Conservation (phyloP, 1,139 yeast genomes). For the Protomyces gravidus region DNA sequence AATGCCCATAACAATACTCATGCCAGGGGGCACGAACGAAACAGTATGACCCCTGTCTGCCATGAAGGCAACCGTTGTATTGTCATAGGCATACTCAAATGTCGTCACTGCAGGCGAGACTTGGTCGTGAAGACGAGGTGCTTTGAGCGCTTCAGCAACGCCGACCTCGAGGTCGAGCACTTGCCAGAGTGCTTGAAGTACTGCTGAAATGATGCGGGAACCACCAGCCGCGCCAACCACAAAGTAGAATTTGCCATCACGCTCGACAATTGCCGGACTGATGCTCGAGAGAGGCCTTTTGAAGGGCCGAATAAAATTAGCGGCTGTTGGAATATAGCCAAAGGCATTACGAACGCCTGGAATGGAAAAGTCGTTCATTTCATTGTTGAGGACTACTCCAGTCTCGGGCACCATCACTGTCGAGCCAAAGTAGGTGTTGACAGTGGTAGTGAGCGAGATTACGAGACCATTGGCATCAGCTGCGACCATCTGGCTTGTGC, state of each 20-base stretch:
- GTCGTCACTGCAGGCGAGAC: slow-evolving; percentile 65
- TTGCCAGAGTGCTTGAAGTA: slow-evolving; percentile 73
- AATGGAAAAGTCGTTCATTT: slow-evolving; percentile 93
- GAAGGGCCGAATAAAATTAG: slow-evolving; percentile 67
- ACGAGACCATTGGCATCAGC: slow-evolving; percentile 51
- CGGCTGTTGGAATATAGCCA: slow-evolving; percentile 71
- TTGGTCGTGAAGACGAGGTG: slow-evolving; percentile 85
- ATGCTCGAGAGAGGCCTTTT: slow-evolving; percentile 83
- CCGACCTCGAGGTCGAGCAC: slow-evolving; percentile 54
- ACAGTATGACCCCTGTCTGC: slow-evolving; percentile 20
- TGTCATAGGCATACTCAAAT: slow-evolving; percentile 52
- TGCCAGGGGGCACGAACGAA: slow-evolving; percentile 10
- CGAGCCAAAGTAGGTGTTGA: slow-evolving; percentile 81
- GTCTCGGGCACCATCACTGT: slow-evolving; percentile 73
- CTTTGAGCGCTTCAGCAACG: slow-evolving; percentile 63
- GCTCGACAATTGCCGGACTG: slow-evolving; percentile 76
- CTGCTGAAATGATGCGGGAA: slow-evolving; percentile 77
- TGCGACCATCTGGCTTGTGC: slow-evolving; percentile 29
- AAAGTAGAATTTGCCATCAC: slow-evolving; percentile 59
- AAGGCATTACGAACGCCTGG: slow-evolving; percentile 69
- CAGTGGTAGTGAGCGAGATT: slow-evolving; percentile 81
- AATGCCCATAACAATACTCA: slow-evolving; percentile 22
- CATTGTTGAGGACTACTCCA: slow-evolving; percentile 78
- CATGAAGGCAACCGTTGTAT: slow-evolving; percentile 13
- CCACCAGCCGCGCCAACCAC: slow-evolving; percentile 95